These are phyloP conservation scores for Dactylellina leptospora DNA, from an alignment of 2,329 filamentous ascomycete species.

Conservation along the genomic window DNA sequence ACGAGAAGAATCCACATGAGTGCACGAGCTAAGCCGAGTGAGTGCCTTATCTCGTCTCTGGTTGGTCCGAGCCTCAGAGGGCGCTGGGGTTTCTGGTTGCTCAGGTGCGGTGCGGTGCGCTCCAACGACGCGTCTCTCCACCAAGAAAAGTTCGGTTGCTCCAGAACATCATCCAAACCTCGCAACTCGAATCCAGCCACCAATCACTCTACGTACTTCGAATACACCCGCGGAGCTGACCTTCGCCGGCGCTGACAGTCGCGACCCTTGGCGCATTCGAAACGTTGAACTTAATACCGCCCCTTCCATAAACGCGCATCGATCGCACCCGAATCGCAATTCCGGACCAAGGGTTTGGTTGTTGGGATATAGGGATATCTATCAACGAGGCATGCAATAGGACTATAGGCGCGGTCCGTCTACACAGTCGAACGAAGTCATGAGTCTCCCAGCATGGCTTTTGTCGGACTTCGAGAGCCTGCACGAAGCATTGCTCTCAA, in stretches of 20 bases:
- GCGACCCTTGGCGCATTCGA: conserved; percentile 16
- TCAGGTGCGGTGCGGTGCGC: conserved; percentile 32
- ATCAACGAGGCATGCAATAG: conserved; percentile 46
- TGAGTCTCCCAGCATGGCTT: conserved; percentile 50
- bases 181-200: conserved; percentile 34
- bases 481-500: conserved; percentile 81
- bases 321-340: conserved; percentile 14
- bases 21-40: conserved; percentile 8
- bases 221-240: conserved; percentile 6
- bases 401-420: conserved; percentile 20
- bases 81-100: conserved; percentile 19
- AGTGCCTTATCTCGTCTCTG: not conserved
- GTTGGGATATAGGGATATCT: conserved; percentile 13
- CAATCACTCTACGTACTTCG: conserved; percentile 12
- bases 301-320: conserved; percentile 33
- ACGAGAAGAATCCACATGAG: too few species aligned
- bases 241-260: conserved; percentile 13
- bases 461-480: conserved; percentile 75
- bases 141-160: conserved; percentile 52
- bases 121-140: conserved; percentile 50
- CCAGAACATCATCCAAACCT: conserved; percentile 21
- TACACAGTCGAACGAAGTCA: conserved; percentile 17
- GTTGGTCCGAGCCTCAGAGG: conserved; percentile 1
- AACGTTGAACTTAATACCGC: not conserved
- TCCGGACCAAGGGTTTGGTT: not conserved